Percentiles rank a stretch among this genome's conserved stretches.
Conservation (phyloP, 2,329 filamentous ascomycete species). For the Plectosphaerella sp. region DNA sequence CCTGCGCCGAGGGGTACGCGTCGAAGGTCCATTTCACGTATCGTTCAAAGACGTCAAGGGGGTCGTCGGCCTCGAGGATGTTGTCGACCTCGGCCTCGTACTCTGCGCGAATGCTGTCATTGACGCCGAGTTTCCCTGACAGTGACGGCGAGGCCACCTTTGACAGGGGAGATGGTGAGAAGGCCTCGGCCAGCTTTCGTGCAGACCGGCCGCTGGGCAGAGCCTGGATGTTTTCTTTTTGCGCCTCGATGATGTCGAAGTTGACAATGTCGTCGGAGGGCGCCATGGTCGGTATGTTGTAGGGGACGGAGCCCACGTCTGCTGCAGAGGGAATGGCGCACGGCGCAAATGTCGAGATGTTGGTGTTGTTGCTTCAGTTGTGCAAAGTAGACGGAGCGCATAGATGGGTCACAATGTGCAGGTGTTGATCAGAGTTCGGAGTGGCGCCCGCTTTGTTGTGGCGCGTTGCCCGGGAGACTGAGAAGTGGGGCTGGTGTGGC, state of each 20-base stretch:
- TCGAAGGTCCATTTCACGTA: slow-evolving; percentile 97
- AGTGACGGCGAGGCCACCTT: slow-evolving; percentile 61
- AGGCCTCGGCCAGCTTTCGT: slow-evolving; percentile 78
- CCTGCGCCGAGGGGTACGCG: slow-evolving; percentile 90
- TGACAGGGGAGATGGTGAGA: slow-evolving; percentile 62
- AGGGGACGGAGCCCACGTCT: slow-evolving; percentile 5
- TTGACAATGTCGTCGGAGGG: slow-evolving; percentile 52
- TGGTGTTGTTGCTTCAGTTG: slow-evolving; percentile 4
- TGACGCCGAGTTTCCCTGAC: slow-evolving; percentile 68
- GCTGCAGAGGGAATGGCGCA: neutral
- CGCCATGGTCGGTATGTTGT: slow-evolving; percentile 35
- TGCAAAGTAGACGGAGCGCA: neutral
- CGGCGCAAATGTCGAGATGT: slow-evolving; percentile 2
- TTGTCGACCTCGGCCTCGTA: slow-evolving; percentile 79
- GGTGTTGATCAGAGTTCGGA: slow-evolving; percentile 13
- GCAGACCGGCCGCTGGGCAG: slow-evolving; percentile 85
- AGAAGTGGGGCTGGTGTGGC: neutral
- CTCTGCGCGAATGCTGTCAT: slow-evolving; percentile 74
- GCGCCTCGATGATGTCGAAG: slow-evolving; percentile 91
- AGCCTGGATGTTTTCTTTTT: slow-evolving; percentile 97
- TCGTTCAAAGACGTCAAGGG: slow-evolving; percentile 90
- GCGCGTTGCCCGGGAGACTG: slow-evolving; percentile 14
- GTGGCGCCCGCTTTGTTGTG: neutral
- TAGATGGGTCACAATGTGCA: slow-evolving; percentile 5
- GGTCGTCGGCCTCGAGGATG: slow-evolving; percentile 86